phyloP scores from a whole-genome alignment of 345 rosid species.

The Arabidopsis suecica region DNA sequence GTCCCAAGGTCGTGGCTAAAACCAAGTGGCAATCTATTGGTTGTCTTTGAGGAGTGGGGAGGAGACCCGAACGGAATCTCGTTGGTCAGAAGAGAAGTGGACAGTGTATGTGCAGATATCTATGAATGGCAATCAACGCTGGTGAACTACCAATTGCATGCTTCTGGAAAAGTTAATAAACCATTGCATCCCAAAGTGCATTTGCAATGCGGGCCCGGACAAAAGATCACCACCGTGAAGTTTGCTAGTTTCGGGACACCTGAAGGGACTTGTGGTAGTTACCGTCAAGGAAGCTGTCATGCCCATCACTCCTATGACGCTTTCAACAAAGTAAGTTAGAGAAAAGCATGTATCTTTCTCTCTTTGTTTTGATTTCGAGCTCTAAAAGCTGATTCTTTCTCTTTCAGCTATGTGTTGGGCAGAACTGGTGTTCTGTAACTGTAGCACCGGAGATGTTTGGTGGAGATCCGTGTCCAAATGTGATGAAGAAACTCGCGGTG shows the following conservation, averaged over 20 bases:
- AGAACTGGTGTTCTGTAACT: conserved; percentile 84
- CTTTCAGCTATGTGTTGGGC: conserved; percentile 90
- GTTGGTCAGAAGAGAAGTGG: conserved; percentile 82
- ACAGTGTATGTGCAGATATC: conserved; percentile 85
- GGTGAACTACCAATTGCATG: conserved; percentile 78
- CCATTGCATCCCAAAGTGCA: conserved; percentile 92
- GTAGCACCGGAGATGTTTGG: conserved; percentile 97
- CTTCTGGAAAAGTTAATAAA: conserved; percentile 80
- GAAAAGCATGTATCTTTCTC: conserved; percentile 1
- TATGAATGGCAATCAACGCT: conserved; percentile 96
- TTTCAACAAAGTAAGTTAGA: conserved; percentile 70
- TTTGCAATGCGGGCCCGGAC: conserved; percentile 77
- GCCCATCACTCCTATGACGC: conserved; percentile 95
- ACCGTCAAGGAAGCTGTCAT: conserved; percentile 82
- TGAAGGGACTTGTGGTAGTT: conserved; percentile 88
- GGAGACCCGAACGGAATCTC: conserved; percentile 90
- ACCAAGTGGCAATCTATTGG: conserved; percentile 84
- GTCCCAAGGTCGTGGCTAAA: conserved; percentile 93
- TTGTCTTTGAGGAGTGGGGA: conserved; percentile 99
- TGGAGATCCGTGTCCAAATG: conserved; percentile 89
- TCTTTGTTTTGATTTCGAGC: conserved; percentile 16
- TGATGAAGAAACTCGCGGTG: conserved; percentile 94
- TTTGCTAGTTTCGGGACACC: conserved; percentile 99
- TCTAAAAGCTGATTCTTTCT: conserved; percentile 26
- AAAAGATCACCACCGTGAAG: conserved; percentile 77